phyloP scores from a whole-genome alignment of 2,329 filamentous ascomycete genomes.

The Taxawa tesnikishii region DNA sequence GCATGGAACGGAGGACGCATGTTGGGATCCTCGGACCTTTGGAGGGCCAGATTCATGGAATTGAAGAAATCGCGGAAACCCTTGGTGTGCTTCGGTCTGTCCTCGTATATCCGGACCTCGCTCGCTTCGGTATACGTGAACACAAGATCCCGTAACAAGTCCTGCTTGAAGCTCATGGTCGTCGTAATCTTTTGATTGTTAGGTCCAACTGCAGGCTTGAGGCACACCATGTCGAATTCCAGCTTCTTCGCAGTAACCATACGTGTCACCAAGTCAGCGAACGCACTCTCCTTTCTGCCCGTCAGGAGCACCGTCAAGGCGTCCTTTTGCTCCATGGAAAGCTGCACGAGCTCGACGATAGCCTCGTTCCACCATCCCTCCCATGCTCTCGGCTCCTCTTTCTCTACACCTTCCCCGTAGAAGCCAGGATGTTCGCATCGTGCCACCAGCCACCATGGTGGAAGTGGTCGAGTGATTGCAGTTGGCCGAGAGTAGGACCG shows the following conservation, averaged over 20 bases:
- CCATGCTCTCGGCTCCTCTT: slow-evolving; percentile 77
- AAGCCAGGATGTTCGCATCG: slow-evolving; percentile 70
- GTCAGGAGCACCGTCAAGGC: slow-evolving; percentile 78
- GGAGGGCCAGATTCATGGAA: slow-evolving; percentile 56
- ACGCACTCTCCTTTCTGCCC: slow-evolving; percentile 66
- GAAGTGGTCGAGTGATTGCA: slow-evolving; percentile 66
- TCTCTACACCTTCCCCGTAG: slow-evolving; percentile 69
- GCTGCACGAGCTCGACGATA: slow-evolving; percentile 61
- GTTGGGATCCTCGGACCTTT: slow-evolving; percentile 18
- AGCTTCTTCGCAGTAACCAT: slow-evolving; percentile 69
- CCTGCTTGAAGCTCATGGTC: slow-evolving; percentile 89
- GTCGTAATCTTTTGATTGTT: slow-evolving; percentile 63
- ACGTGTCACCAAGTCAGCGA: slow-evolving; percentile 65
- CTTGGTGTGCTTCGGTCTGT: slow-evolving; percentile 54
- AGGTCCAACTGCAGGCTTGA: slow-evolving; percentile 78
- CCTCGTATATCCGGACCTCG: slow-evolving; percentile 64
- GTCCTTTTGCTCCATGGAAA: slow-evolving; percentile 76
- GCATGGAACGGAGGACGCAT: slow-evolving; percentile 54
- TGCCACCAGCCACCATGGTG: slow-evolving; percentile 95
- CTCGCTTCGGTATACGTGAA: slow-evolving; percentile 73
- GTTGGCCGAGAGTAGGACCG: slow-evolving; percentile 58
- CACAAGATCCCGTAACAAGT: slow-evolving; percentile 67
- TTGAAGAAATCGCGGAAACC: slow-evolving; percentile 77
- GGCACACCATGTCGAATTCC: slow-evolving; percentile 74
- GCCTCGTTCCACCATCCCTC: slow-evolving; percentile 94